phyloP scores from a whole-genome alignment of 129 eudicot species.

The Arctium minus region DNA sequence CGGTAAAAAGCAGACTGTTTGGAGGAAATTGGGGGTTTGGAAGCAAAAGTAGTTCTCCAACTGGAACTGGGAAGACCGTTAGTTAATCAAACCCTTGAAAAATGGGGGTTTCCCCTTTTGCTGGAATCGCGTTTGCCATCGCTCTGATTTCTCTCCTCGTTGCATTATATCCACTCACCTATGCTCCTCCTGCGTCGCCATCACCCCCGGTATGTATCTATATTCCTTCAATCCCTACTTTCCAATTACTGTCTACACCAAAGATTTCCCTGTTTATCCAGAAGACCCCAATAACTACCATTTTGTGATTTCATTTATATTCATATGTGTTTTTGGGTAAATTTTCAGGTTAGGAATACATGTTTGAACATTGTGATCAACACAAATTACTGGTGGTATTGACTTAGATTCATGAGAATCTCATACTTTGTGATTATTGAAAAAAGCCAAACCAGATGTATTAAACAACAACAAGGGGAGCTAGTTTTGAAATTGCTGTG shows the following conservation, averaged over 20 bases:
- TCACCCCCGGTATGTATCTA: constrained; percentile 23
- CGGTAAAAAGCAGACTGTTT: not conserved
- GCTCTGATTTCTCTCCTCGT: constrained; percentile 50
- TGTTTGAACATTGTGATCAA: not conserved
- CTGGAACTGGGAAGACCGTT: not conserved
- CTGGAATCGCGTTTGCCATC: constrained; percentile 53
- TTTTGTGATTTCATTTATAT: not conserved
- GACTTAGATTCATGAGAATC: not conserved
- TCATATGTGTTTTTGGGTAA: not conserved
- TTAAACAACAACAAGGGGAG: not conserved
- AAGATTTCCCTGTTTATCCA: not conserved
- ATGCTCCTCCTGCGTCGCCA: constrained; percentile 25
- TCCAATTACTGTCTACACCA: not conserved
- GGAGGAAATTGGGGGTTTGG: not conserved
- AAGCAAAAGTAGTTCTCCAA: not conserved
- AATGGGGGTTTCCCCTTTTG: constrained; percentile 53
- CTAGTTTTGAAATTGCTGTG: not conserved
- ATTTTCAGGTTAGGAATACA: not conserved
- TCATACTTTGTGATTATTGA: not conserved
- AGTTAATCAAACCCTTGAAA: constrained; percentile 3
- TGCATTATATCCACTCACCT: constrained; percentile 40
- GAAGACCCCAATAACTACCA: not conserved
- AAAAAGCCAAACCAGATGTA: not conserved
- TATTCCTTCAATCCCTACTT: not conserved
- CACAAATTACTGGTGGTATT: not conserved